Percentiles rank a stretch among this genome's conserved stretches.
phyloP scores from a whole-genome alignment of 805 yeast genomes.

The Saccharomycopsis capsularis region DNA sequence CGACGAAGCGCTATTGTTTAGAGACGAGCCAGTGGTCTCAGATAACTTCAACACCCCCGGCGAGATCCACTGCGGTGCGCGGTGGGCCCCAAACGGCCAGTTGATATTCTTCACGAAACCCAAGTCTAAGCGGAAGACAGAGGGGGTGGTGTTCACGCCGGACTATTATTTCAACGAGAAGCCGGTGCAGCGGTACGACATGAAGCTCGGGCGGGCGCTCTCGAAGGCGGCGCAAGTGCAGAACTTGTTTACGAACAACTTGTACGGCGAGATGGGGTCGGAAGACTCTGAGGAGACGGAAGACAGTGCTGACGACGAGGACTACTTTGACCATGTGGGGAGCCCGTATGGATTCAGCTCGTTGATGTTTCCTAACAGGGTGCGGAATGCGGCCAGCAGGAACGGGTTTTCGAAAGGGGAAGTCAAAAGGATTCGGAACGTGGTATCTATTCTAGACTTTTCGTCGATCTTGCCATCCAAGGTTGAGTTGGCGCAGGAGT shows the following conservation, averaged over 20 bases:
- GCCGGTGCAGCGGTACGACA: constrained; percentile 2
- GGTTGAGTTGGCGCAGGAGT: constrained; percentile 60
- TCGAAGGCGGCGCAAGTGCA: not conserved
- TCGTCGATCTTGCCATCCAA: constrained; percentile 68
- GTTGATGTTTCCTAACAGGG: not conserved
- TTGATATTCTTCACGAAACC: constrained; percentile 19
- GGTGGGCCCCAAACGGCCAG: constrained; percentile 22
- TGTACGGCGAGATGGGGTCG: not conserved
- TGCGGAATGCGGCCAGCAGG: not conserved
- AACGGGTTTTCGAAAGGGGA: not conserved
- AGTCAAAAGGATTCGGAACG: constrained; percentile 28
- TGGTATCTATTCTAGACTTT: constrained; percentile 61
- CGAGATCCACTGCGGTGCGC: constrained; percentile 19
- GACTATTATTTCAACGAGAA: constrained; percentile 2
- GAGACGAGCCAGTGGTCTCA: not conserved
- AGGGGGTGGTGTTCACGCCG: constrained; percentile 1
- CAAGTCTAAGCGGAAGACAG: constrained; percentile 1
- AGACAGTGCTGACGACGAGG: not conserved
- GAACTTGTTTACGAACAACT: not conserved
- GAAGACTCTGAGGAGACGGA: not conserved
- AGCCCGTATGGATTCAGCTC: not conserved
- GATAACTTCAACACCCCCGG: constrained; percentile 12
- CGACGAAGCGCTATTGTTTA: not conserved
- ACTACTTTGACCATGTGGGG: not conserved
- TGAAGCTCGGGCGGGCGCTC: not conserved